Percentiles rank a stretch among this genome's conserved stretches.
These are phyloP conservation scores for Trichoderma endophyticum DNA, from an alignment of 2,329 filamentous ascomycete species.

Conservation along the genomic window DNA sequence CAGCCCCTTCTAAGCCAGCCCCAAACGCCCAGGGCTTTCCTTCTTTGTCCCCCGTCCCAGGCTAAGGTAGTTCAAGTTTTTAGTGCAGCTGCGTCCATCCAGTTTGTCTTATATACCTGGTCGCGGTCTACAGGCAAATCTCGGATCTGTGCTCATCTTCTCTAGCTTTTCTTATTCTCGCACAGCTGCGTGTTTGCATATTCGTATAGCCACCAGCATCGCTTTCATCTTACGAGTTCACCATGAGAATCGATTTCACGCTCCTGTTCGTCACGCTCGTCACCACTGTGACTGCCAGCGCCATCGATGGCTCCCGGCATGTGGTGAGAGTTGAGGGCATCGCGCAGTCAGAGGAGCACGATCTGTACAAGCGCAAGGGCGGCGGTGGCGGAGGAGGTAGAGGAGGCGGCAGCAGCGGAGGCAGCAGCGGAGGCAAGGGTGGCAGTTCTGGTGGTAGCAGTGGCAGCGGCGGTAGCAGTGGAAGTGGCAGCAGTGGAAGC, in stretches of 20 bases:
- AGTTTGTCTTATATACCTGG: neutral
- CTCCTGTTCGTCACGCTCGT: slow-evolving; percentile 31
- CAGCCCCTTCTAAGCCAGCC: neutral
- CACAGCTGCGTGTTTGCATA: neutral
- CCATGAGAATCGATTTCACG: slow-evolving; percentile 34
- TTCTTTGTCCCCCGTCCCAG: neutral
- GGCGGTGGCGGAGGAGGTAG: slow-evolving; percentile 54
- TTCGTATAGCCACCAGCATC: neutral
- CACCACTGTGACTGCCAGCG: slow-evolving; percentile 27
- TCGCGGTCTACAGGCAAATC: neutral
- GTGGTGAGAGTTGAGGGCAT: slow-evolving; percentile 26
- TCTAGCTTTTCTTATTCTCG: neutral
- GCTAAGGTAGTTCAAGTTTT: neutral
- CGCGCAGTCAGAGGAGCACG: slow-evolving; percentile 33
- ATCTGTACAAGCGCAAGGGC: slow-evolving; percentile 59
- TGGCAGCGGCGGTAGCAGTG: slow-evolving; percentile 1
- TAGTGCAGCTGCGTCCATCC: neutral
- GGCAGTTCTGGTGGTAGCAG: slow-evolving; percentile 21
- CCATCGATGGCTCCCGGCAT: slow-evolving; percentile 25
- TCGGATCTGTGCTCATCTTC: neutral
- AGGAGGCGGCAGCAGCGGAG: slow-evolving; percentile 34
- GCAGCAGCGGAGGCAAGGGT: slow-evolving; percentile 24
- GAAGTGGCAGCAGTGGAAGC: slow-evolving; percentile 20
- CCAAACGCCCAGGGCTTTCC: neutral
- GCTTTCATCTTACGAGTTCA: neutral